Evolutionary conservation across 805 yeast genomes (phyloP), one percentile per base, ranked within the genome.

Genomic region (Nakazawaea anatomiae): DNA sequence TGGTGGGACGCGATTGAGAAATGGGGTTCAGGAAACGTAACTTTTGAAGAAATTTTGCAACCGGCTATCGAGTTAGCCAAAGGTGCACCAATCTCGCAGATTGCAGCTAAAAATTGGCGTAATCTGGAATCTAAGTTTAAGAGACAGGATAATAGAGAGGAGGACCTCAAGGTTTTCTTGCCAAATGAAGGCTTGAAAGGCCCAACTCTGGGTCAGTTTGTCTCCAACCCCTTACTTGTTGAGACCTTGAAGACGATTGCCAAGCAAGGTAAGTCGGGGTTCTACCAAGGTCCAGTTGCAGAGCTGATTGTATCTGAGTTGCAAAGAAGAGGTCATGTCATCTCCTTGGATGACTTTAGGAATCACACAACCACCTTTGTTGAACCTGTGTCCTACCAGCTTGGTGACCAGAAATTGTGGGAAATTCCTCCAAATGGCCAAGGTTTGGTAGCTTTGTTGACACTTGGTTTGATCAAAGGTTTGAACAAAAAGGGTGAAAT

Each of bases 371-470:
- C 90, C 1, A 74, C 84, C 0, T 74, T 79, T 57, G 84, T 85
- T 28, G 83, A 82, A 1, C 92, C 95, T 2, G 78, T 87, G 18
- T 66, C 68, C 14, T 64, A 77, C 49, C 74, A 76, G 35, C 73
- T 81, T 50, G 68, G 76, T 44, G 86, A 78, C 9, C 71, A 75
- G 46, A 74, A 72, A 31, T 70, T 87, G 29, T 84, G 91, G 88
- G 94, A 87, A 63, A 82, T 87, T 55, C 94, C 96, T 9, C 96
- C 96, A 11, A 87, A 83, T 64, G 89, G 92, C 4, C 89, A 87
- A 49, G 95, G 95, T 7, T 65, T 87, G 11, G 87, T 87, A 43
- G 94, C 91, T 0, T 68, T 87, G 46, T 67, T 85, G 14, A 82
- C 92, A 0, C 65, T 86, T 46, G 94, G 92, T 0, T 71, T 84